Conservation (phyloP, 305 asterid species). For the Rubia tinctorum region DNA sequence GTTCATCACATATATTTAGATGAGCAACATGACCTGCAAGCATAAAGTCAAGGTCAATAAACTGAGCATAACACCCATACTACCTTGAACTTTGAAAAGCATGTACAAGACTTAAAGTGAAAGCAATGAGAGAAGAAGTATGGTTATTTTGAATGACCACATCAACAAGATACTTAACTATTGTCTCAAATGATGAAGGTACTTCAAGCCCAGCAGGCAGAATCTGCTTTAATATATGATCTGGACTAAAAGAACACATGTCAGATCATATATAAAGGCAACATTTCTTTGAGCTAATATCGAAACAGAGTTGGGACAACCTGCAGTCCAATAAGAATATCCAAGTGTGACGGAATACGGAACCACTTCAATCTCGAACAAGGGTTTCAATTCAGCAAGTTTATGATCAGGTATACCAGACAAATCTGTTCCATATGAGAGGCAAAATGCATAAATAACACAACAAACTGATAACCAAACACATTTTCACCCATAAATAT, state of each 20-base stretch:
- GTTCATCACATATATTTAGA: constrained; percentile 76
- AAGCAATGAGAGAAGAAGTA: background rate
- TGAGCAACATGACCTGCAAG: constrained; percentile 95
- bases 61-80: background rate
- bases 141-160: constrained; percentile 9
- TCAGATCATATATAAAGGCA: constrained; percentile 3
- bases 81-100: background rate
- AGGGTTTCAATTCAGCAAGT: constrained; percentile 63
- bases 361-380: constrained; percentile 66
- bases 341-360: constrained; percentile 73
- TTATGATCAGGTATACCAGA: constrained; percentile 63
- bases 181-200: constrained; percentile 94
- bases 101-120: background rate
- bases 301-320: constrained; percentile 24
- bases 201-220: constrained; percentile 77
- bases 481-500: background rate
- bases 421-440: constrained; percentile 44
- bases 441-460: background rate
- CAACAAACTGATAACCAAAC: background rate
- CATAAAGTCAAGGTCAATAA: constrained; percentile 22
- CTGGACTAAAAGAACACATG: constrained; percentile 41
- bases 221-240: constrained; percentile 82
- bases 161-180: constrained; percentile 68
- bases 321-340: constrained; percentile 92
- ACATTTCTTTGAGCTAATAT: background rate